These are phyloP conservation scores for Ophiostoma ips DNA, from an alignment of 2,329 filamentous ascomycete species.

Conservation along the genomic window DNA sequence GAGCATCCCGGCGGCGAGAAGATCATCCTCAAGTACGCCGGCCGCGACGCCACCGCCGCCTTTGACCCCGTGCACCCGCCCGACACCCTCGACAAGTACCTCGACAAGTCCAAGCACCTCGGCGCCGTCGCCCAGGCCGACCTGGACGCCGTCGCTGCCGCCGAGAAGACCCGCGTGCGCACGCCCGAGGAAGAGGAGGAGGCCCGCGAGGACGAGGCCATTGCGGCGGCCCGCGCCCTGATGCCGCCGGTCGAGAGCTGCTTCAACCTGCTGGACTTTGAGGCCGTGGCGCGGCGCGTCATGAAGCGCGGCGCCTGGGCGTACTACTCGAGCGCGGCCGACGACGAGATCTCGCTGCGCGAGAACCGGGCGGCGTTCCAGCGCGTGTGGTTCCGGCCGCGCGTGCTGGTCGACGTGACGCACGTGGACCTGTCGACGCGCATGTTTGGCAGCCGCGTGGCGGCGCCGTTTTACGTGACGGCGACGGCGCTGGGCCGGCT, in stretches of 20 bases:
- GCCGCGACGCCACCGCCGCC: constrained; percentile 85
- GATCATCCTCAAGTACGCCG: constrained; percentile 93
- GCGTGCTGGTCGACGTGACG: constrained; percentile 78
- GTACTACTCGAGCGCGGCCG: constrained; percentile 89
- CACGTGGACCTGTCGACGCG: constrained; percentile 76
- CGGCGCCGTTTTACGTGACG: constrained; percentile 90
- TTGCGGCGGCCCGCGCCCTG: constrained; percentile 54
- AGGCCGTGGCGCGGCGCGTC: constrained; percentile 72
- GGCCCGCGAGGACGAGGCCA: constrained; percentile 46
- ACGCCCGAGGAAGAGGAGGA: constrained; percentile 42
- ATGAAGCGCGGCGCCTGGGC: constrained; percentile 98
- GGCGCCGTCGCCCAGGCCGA: constrained; percentile 65
- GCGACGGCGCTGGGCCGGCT: constrained; percentile 93
- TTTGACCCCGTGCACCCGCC: constrained; percentile 82
- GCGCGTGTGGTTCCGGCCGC: constrained; percentile 91
- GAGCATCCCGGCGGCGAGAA: constrained; percentile 82
- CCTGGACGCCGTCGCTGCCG: constrained; percentile 55
- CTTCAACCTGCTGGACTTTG: constrained; percentile 92
- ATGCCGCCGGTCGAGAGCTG: constrained; percentile 78
- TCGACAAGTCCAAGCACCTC: constrained; percentile 73
- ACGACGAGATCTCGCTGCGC: constrained; percentile 82
- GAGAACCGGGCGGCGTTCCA: constrained; percentile 96
- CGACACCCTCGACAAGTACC: constrained; percentile 75
- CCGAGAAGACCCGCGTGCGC: constrained; percentile 28
- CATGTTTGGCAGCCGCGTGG: constrained; percentile 78